A percentile compares a stretch with the other conserved stretches of the same genome.
Evolutionary conservation across 1,139 yeast genomes (phyloP).

Genomic region (Candida tetrigidarum): DNA sequence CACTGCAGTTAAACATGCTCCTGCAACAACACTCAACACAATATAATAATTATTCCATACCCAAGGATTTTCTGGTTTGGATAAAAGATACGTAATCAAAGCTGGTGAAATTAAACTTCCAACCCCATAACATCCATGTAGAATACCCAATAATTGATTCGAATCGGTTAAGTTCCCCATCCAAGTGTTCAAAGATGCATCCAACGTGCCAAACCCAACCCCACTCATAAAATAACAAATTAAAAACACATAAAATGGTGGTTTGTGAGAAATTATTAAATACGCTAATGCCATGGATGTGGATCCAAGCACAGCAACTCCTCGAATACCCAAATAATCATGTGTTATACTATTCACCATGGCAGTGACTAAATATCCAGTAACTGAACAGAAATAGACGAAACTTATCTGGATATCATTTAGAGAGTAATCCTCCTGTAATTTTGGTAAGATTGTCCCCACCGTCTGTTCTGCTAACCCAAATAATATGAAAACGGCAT

Average conservation of each 20-base stretch:
- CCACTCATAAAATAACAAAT: slow-evolving; percentile 51
- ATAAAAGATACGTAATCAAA: slow-evolving; percentile 49
- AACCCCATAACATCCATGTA: slow-evolving; percentile 72
- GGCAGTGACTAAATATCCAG: slow-evolving; percentile 48
- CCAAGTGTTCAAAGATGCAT: slow-evolving; percentile 63
- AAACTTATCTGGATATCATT: slow-evolving; percentile 43
- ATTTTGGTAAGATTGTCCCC: slow-evolving; percentile 57
- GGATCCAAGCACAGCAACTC: slow-evolving; percentile 40
- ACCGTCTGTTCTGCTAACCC: slow-evolving; percentile 64
- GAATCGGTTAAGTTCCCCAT: slow-evolving; percentile 59
- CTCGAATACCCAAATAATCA: slow-evolving; percentile 37
- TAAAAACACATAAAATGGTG: slow-evolving; percentile 42
- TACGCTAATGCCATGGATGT: slow-evolving; percentile 35
- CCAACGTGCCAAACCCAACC: slow-evolving; percentile 62
- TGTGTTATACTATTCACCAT: slow-evolving; percentile 36
- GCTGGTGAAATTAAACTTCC: slow-evolving; percentile 73
- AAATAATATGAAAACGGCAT: slow-evolving; percentile 42
- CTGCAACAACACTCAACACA: slow-evolving; percentile 33
- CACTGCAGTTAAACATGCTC: slow-evolving; percentile 25
- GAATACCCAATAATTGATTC: slow-evolving; percentile 64
- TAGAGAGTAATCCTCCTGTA: slow-evolving; percentile 48
- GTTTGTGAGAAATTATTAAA: slow-evolving; percentile 29
- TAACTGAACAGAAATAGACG: slow-evolving; percentile 37
- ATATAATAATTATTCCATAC: slow-evolving; percentile 52
- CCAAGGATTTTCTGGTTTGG: slow-evolving; percentile 40